Base-by-base conservation (phyloP, 2,329 filamentous ascomycete genomes). In the Penicillium decumbens region DNA sequence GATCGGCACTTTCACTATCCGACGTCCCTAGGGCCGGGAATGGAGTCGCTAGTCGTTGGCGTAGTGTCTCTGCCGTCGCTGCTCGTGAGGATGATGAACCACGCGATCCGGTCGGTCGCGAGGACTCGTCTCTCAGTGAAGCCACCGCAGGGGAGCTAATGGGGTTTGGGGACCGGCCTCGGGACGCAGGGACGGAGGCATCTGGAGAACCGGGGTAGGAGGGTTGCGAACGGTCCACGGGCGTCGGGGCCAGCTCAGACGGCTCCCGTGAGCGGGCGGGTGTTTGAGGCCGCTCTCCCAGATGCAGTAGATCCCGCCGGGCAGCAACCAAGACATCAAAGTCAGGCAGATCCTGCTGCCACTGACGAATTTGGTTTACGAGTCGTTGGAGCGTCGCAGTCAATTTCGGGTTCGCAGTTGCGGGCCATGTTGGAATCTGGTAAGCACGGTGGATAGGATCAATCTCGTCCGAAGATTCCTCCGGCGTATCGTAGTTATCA, bases 321-420 rank as follows among this genome's bases (percentile, higher is more conserved):
- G 83, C 69, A 78, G 84, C 65, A 3, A 90, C 72, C 2, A 90
- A 75, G 32, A 87, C 82, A 44, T 89, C 84, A 63, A 90, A 91
- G 32, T 87, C 81, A 0, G 85, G 81, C 6, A 91, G 78, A 5
- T 80, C 79, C 41, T 75, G 73, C 45, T 82, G 80, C 72, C 85
- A 89, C 1, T 72, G 72, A 12, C 75, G 69, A 10, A 88, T 78
- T 63, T 89, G 82, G 23, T 81, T 77, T 9, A 81, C 77, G 1
- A 91, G 75, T 6, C 68, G 71, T 55, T 82, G 78, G 0, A 91
- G 67, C 20, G 84, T 73, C 1, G 68, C 67, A 12, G 87, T 74
- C 3, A 88, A 60, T 6, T 69, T 66, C 7, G 69, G 67, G 0
- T 60, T 57, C 46, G 73, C 27, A 75, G 75, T 18, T 76, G 79